These are phyloP conservation scores for Podospora bellae-mahoneyi DNA, from an alignment of 495 filamentous ascomycete species.

Conservation along the genomic window DNA sequence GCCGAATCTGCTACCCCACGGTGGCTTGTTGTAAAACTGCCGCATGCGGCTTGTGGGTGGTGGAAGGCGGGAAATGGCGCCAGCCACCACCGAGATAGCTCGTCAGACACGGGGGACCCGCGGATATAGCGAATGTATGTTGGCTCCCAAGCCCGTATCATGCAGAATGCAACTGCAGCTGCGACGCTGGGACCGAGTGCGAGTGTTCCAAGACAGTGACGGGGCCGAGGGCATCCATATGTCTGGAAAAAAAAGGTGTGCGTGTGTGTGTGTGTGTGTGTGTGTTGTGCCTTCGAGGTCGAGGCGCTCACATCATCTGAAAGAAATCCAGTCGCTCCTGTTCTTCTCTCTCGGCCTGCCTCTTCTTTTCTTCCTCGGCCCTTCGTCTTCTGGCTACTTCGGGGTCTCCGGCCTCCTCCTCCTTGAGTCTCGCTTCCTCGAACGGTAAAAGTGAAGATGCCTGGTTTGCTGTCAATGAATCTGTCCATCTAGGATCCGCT, in stretches of 20 bases:
- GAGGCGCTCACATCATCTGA: slow-evolving; percentile 29
- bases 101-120: neutral
- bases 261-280: neutral
- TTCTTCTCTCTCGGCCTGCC: slow-evolving; percentile 26
- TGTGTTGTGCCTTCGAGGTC: neutral
- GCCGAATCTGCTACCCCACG: neutral
- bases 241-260: neutral
- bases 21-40: neutral
- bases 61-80: neutral
- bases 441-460: neutral
- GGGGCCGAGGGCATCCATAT: neutral
- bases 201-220: neutral
- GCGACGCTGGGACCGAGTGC: neutral
- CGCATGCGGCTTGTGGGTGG: neutral
- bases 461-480: slow-evolving; percentile 12
- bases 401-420: slow-evolving; percentile 15
- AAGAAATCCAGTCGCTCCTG: slow-evolving; percentile 32
- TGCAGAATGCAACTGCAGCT: neutral
- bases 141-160: neutral
- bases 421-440: slow-evolving; percentile 9
- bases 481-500: slow-evolving; percentile 14
- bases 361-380: slow-evolving; percentile 16
- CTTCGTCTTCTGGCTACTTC: slow-evolving; percentile 14
- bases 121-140: neutral
- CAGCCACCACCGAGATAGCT: neutral